These are phyloP conservation scores for Paramecium tetraurelia DNA, from an alignment of 73 alveolate species.

Conservation along the genomic window DNA sequence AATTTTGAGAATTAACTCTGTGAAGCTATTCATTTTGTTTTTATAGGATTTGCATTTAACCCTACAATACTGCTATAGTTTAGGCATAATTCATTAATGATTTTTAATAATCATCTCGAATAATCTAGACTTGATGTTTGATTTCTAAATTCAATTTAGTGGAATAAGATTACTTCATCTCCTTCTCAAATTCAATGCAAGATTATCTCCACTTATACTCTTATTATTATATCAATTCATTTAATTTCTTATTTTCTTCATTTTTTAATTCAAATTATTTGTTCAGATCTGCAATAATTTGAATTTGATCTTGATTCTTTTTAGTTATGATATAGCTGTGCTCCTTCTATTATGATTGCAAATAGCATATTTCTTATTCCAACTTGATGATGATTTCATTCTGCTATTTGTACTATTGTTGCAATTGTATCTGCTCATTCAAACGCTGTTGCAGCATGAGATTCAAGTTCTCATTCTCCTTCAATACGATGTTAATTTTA, in stretches of 20 bases:
- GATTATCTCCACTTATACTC: not conserved
- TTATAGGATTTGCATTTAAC: not conserved
- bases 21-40: not conserved
- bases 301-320: not conserved
- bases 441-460: not conserved
- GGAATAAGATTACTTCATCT: slow-evolving; percentile 25
- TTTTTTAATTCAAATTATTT: not conserved
- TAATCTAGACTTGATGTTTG: not conserved
- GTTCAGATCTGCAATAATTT: not conserved
- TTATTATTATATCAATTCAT: not conserved
- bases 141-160: slow-evolving; percentile 15
- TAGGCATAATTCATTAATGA: not conserved
- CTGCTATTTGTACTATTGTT: not conserved
- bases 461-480: slow-evolving; percentile 19
- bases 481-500: not conserved
- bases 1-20: not conserved
- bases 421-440: not conserved
- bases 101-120: not conserved
- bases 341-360: not conserved
- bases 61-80: not conserved
- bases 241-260: not conserved
- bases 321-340: not conserved
- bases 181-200: slow-evolving; percentile 26
- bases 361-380: not conserved
- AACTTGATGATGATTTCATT: not conserved